phyloP scores from a whole-genome alignment of 192 early-diverging fungal genomes.

The Geosiphon pyriformis region DNA sequence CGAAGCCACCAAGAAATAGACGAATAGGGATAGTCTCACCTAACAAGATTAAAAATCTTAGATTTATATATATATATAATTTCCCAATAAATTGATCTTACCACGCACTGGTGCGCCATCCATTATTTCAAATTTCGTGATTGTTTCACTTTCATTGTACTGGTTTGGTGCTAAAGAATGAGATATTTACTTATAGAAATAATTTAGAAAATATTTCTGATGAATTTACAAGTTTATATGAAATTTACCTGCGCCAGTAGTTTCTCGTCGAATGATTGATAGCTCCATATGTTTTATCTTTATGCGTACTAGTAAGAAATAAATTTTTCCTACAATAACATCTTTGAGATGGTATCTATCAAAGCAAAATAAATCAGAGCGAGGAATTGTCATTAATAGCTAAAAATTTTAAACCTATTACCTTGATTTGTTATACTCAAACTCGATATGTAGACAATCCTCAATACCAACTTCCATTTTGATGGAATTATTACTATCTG shows the following conservation, averaged over 20 bases:
- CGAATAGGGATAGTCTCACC: conserved; percentile 98
- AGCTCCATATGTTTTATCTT: conserved; percentile 99
- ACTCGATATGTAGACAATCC: conserved; percentile 98
- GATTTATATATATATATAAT: conserved; percentile 10
- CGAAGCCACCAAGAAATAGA: conserved; percentile 93
- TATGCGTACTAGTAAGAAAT: conserved; percentile 97
- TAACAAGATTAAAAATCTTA: conserved; percentile 9
- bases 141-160: conserved; percentile 98
- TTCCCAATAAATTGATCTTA: conserved; percentile 19
- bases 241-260: conserved; percentile 76
- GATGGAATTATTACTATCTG: conserved; percentile 89
- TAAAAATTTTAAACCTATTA: conserved; percentile 36
- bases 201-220: background rate
- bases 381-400: background rate
- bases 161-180: conserved; percentile 73
- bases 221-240: background rate
- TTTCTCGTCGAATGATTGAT: conserved; percentile 95
- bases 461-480: conserved; percentile 99
- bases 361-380: background rate
- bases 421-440: conserved; percentile 99
- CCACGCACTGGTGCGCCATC: conserved; percentile 95
- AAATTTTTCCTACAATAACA: conserved; percentile 99
- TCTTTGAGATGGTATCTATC: conserved; percentile 92
- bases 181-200: conserved; percentile 1
- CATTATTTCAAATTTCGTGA: conserved; percentile 99